Percentiles rank a stretch among this genome's conserved stretches.
These are phyloP conservation scores for Tetracladium setigerum DNA, from an alignment of 495 filamentous ascomycete species.

Conservation along the genomic window DNA sequence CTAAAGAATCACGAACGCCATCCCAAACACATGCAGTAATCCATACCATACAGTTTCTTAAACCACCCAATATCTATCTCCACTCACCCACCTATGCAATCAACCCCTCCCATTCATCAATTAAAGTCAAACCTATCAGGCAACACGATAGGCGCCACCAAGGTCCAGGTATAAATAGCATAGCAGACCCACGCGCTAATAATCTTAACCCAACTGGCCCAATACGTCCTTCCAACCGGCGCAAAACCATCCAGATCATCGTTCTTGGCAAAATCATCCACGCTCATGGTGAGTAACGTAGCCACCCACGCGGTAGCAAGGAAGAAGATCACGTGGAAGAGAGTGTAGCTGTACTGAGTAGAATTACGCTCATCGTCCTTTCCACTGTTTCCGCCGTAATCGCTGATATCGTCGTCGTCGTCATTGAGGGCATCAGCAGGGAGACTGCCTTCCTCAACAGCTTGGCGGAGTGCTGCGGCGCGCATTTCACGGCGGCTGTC, in stretches of 20 bases:
- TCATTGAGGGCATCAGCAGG: constrained; percentile 86
- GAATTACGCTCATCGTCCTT: constrained; percentile 81
- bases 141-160: constrained; percentile 77
- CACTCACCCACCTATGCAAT: neutral
- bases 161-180: constrained; percentile 84
- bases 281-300: constrained; percentile 80
- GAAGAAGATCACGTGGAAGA: constrained; percentile 98
- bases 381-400: constrained; percentile 45
- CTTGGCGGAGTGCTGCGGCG: constrained; percentile 79
- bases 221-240: constrained; percentile 89
- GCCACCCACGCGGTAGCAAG: constrained; percentile 93
- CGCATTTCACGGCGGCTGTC: constrained; percentile 79
- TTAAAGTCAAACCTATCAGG: constrained; percentile 48
- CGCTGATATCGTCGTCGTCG: constrained; percentile 59
- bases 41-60: neutral
- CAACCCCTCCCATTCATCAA: neutral
- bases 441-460: constrained; percentile 83
- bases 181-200: constrained; percentile 97
- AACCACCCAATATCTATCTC: too few species aligned
- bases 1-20: neutral
- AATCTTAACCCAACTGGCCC: constrained; percentile 99
- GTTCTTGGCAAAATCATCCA: constrained; percentile 48
- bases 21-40: constrained; percentile 7
- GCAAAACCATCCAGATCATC: constrained; percentile 66
- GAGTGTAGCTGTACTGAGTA: constrained; percentile 92